phyloP scores from a whole-genome alignment of 2,329 filamentous ascomycete species.

The Furcasterigmium sp. region DNA sequence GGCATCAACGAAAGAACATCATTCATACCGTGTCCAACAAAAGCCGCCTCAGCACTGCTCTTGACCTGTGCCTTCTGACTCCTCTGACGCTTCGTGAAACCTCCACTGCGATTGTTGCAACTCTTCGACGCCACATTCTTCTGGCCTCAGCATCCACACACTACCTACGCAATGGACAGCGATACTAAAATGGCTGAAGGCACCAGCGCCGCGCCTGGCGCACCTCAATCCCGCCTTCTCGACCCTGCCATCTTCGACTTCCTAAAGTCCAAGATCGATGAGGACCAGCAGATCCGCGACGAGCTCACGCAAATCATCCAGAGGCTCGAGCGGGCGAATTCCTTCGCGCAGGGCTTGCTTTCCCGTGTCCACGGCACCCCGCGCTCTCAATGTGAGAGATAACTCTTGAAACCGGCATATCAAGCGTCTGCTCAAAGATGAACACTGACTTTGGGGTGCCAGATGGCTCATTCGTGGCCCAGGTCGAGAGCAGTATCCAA shows the following conservation, averaged over 20 bases:
- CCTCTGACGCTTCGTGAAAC: no score
- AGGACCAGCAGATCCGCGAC: constrained; percentile 78
- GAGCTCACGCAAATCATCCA: constrained; percentile 78
- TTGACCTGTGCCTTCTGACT: no score
- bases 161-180: constrained; percentile 9
- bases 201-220: neutral
- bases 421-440: neutral
- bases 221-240: constrained; percentile 33
- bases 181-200: constrained; percentile 12
- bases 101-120: no score
- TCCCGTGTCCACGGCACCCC: constrained; percentile 88
- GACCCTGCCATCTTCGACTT: constrained; percentile 81
- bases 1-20: no score
- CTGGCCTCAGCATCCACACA: neutral
- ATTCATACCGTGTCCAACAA: no score
- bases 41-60: no score
- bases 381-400: constrained; percentile 48
- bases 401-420: no score
- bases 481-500: constrained; percentile 66
- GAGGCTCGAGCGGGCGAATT: constrained; percentile 75
- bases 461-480: constrained; percentile 66
- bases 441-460: constrained; percentile 1
- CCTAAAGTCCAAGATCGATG: constrained; percentile 84
- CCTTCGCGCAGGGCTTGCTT: constrained; percentile 74
- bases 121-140: no score